Conservation (phyloP, 768 basidiomycete genomes). For the Lepiota brunneoincarnata region DNA sequence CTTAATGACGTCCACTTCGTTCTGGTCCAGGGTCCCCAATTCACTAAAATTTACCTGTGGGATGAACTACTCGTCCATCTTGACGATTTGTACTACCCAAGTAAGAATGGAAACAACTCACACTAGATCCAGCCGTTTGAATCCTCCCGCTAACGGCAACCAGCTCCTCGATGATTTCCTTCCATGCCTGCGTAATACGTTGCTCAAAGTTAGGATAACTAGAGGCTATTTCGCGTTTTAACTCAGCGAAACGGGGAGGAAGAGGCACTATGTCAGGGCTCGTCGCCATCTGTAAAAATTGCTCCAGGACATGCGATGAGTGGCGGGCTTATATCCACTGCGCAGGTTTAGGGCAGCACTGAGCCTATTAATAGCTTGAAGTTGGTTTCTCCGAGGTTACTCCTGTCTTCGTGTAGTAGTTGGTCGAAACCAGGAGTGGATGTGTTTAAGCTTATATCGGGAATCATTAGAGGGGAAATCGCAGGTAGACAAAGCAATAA, state of each 20-base stretch:
- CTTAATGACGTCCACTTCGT: conserved; percentile 48
- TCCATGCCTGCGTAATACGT: conserved; percentile 53
- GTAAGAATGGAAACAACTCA: conserved; percentile 23
- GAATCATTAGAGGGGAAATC: no score
- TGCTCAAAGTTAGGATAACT: conserved; percentile 50
- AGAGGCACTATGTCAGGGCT: conserved; percentile 15
- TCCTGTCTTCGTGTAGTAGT: no score
- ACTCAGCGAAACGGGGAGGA: conserved; percentile 51
- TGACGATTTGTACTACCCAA: neutral
- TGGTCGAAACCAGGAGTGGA: no score
- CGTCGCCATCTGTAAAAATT: no score
- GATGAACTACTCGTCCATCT: conserved; percentile 39
- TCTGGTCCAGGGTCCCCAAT: conserved; percentile 41
- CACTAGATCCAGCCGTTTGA: conserved; percentile 44
- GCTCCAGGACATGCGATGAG: no score
- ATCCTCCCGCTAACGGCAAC: conserved; percentile 43
- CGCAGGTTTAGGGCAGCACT: no score
- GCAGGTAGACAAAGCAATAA: no score
- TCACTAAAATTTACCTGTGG: conserved; percentile 61
- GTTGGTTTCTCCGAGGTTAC: no score
- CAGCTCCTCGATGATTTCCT: conserved; percentile 52
- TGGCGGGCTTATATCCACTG: no score
- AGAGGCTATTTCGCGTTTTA: conserved; percentile 56
- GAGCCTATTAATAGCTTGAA: no score
- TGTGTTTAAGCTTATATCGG: no score